Evolutionary conservation across 140 eudicot genomes (phyloP).

Genomic region (Eryngium alpinum): DNA sequence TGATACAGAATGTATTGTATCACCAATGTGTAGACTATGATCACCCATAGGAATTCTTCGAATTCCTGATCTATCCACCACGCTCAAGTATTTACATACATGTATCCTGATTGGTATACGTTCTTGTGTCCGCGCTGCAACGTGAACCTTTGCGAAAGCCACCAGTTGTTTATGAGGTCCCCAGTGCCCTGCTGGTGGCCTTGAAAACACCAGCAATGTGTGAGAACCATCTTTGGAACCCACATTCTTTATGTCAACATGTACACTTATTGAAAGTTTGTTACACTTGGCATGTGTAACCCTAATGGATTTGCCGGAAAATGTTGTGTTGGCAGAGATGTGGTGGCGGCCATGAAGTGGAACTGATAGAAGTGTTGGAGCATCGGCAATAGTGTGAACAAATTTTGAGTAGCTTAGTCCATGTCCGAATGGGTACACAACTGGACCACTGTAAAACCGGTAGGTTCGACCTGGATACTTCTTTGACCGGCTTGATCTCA

Average conservation of each 20-base stretch:
- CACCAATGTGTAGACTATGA: slow-evolving; percentile 64
- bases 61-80: slow-evolving; percentile 62
- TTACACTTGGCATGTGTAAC: slow-evolving; percentile 67
- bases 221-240: slow-evolving; percentile 76
- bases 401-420: slow-evolving; percentile 54
- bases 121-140: slow-evolving; percentile 38
- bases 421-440: slow-evolving; percentile 55
- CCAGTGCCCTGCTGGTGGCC: slow-evolving; percentile 65
- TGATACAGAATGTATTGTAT: slow-evolving; percentile 62
- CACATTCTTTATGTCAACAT: slow-evolving; percentile 49
- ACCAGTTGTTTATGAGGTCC: slow-evolving; percentile 81
- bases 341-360: slow-evolving; percentile 51
- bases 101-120: slow-evolving; percentile 52
- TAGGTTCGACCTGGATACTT: slow-evolving; percentile 61
- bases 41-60: slow-evolving; percentile 81
- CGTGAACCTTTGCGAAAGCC: slow-evolving; percentile 56
- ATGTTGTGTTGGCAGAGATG: slow-evolving; percentile 25
- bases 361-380: slow-evolving; percentile 30
- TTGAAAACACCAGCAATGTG: slow-evolving; percentile 62
- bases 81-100: slow-evolving; percentile 71
- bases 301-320: slow-evolving; percentile 32
- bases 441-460: slow-evolving; percentile 60
- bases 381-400: slow-evolving; percentile 29
- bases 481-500: slow-evolving; percentile 39
- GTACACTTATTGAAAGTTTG: slow-evolving; percentile 38